phyloP scores from a whole-genome alignment of 768 basidiomycete species.

The Leucocoprinus birnbaumii region DNA sequence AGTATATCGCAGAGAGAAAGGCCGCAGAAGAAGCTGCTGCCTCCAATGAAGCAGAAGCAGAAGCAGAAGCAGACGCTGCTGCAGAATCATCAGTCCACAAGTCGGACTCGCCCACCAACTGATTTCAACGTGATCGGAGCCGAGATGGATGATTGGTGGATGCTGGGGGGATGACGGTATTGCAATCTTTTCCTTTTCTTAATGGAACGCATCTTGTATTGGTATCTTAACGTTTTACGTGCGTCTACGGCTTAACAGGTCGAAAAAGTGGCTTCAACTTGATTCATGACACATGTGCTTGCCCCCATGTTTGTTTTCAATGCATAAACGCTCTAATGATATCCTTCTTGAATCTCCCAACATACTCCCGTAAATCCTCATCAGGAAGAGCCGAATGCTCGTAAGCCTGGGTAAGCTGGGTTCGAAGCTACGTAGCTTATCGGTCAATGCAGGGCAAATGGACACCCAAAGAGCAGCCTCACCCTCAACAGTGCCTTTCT shows the following conservation, averaged over 20 bases:
- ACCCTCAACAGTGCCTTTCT: conserved; percentile 72
- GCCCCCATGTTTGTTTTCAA: background rate
- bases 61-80: background rate
- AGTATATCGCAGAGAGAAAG: conserved; percentile 18
- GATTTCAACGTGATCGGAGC: too few species aligned
- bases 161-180: background rate
- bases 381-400: conserved; percentile 75
- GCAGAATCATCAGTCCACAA: background rate
- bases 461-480: conserved; percentile 12
- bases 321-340: conserved; percentile 52
- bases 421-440: conserved; percentile 48
- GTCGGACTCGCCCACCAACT: background rate
- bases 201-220: background rate
- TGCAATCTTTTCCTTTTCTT: background rate
- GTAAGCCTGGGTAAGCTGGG: conserved; percentile 71
- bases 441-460: background rate
- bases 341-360: conserved; percentile 68
- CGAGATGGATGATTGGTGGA: background rate
- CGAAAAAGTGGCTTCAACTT: background rate
- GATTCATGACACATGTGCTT: background rate
- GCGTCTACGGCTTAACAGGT: too few species aligned
- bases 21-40: background rate
- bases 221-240: background rate
- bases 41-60: background rate
- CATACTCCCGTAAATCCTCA: conserved; percentile 61